A percentile compares a stretch with the other conserved stretches of the same genome.
Evolutionary conservation across 2,329 filamentous ascomycete species (phyloP).

Genomic region (Tolypocladium pustulatum): DNA sequence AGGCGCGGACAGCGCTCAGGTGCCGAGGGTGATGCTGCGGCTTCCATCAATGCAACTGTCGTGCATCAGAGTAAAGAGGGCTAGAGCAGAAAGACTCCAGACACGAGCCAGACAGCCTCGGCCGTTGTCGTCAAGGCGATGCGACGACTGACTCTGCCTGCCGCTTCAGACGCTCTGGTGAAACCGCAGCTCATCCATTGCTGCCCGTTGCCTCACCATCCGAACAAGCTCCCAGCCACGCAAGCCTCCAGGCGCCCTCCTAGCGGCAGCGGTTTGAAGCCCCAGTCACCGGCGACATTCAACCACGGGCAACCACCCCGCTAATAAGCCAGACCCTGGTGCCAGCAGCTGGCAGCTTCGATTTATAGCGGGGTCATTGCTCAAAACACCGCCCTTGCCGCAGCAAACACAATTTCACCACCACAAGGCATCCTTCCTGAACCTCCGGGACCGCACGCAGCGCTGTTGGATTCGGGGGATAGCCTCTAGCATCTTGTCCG

Average conservation of each 20-base stretch:
- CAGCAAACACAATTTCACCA: background rate
- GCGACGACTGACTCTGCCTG: background rate
- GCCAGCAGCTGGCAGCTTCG: background rate
- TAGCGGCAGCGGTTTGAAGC: background rate
- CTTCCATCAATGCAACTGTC: background rate
- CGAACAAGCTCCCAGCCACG: background rate
- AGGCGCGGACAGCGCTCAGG: background rate
- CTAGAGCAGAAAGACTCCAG: background rate
- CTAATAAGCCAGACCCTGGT: background rate
- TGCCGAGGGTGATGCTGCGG: background rate
- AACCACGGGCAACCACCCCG: background rate
- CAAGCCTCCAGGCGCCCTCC: background rate
- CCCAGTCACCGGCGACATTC: background rate
- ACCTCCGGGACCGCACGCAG: background rate
- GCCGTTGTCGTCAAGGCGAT: background rate
- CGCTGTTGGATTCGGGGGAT: background rate
- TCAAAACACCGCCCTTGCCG: background rate
- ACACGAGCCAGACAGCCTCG: background rate
- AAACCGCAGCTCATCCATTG: background rate
- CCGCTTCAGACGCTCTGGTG: background rate
- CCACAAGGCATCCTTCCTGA: background rate
- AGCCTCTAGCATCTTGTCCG: conserved; percentile 11
- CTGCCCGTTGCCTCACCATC: background rate
- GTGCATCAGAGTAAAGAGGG: background rate
- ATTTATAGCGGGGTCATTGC: background rate